Base-by-base conservation (phyloP, 352 stramenopile species). In the Phytophthora nicotianae region DNA sequence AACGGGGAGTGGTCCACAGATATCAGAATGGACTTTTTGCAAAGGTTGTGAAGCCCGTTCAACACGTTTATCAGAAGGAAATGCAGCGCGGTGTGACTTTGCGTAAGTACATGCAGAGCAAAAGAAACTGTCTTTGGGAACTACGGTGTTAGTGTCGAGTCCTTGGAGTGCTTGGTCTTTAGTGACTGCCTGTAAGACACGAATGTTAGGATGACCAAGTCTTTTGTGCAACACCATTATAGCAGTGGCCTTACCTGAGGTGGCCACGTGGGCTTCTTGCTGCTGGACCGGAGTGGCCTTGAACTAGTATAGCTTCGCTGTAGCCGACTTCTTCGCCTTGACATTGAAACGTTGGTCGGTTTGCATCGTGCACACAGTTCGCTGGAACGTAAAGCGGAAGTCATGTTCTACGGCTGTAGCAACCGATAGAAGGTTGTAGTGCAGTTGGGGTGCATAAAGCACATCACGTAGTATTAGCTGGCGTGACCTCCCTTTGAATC, bases 1-100 rank as follows among this genome's bases (percentile, higher is more conserved):
- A 42, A 62, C 45, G 2, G 45, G 54, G 0, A 62, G 33, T 20
- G 43, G 33, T 2, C 32, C 54, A 62, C 33, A 62, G 6, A 62
- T 62, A 14, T 55, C 43, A 48, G 43, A 16, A 35, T 62, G 43
- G 40, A 62, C 54, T 27, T 62, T 53, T 35, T 50, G 1, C 3
- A 62, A 43, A 19, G 29, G 33, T 8, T n/a, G 11, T 14, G 33
- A 16, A 7, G 54, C 32, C 19, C 55, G 45, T 26, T 46, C 40
- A 26, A 46, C 19, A 16, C 6, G 40, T 46, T 19, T 46, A 27
- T 46, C 26, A 46, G 40, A 46, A 46, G 40, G 40, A 45, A 46
- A 46, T 46, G 17, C 17, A 46, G 19, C 17, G 40, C 40, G 40
- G 19, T 46, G 40, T 26, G 40, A 27, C 40, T 46, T 46, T 19